Base-by-base conservation (phyloP, 2,329 filamentous ascomycete species). In the Aspergillus candidus region DNA sequence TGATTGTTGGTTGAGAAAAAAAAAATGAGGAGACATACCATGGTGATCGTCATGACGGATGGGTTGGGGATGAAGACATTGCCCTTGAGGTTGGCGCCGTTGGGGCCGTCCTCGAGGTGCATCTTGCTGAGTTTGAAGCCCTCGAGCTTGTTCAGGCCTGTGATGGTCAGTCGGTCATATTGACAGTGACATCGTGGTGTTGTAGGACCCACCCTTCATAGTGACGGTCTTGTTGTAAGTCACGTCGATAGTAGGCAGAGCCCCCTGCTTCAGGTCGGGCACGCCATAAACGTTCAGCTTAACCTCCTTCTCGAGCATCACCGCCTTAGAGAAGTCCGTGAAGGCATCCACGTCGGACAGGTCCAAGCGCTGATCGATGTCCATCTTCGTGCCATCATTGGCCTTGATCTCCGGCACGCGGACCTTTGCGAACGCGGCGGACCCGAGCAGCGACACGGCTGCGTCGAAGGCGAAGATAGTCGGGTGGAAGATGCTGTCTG, bases 41-140 rank as follows among this genome's bases (percentile, higher is more conserved):
- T 68, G 35, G 67, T 62, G 44, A 82, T 63, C 4, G 73, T 78
- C 63, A 80, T 66, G 43, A 78, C 69, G 2, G 77, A 77, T 0
- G 79, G 78, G 57, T 83, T 83, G 47, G 78, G 78, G 39, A 83
- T 78, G 48, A 60, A 67, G 37, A 78, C 73, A 11, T 65, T 71
- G 53, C 76, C 80, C 15, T 71, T 58, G 54, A 80, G 69, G 59
- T 81, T 82, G 45, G 71, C 69, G 36, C 71, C 72, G 49, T 76
- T 72, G 18, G 62, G 45, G 1, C 58, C 44, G 29, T 59, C 61
- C 44, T 74, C 61, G 51, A 80, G 67, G 31, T 65, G 63, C 55
- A 78, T 69, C 29, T 72, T 61, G 12, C 68, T 72, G 31, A 78
- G 63, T 32, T 69, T 65, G 58, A 79, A 74, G 22, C 74, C 75